A percentile compares a stretch with the other conserved stretches of the same genome.
Evolutionary conservation across 2,329 filamentous ascomycete species (phyloP).

Genomic region (Westerdykella aurantiaca): DNA sequence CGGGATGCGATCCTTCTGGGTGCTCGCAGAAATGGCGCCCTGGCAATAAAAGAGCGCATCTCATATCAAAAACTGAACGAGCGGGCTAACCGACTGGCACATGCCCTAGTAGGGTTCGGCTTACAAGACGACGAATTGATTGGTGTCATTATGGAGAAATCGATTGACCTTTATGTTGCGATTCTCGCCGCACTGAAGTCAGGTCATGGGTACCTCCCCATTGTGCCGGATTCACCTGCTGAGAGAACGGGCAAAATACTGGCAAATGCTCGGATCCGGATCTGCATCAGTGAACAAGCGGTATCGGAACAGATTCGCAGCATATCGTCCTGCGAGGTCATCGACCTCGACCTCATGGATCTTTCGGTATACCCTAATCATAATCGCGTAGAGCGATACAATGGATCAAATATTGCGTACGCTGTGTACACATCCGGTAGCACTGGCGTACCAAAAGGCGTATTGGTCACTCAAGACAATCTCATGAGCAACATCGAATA

Average conservation of each 20-base stretch:
- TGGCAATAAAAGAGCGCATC: slow-evolving; percentile 40
- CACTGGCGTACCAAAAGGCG: slow-evolving; percentile 73
- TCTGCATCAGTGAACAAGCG: slow-evolving; percentile 41
- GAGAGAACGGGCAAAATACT: slow-evolving; percentile 59
- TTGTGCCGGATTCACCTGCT: slow-evolving; percentile 64
- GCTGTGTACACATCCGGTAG: slow-evolving; percentile 80
- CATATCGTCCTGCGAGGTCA: slow-evolving; percentile 6
- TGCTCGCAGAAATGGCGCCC: slow-evolving; percentile 37
- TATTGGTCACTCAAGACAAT: slow-evolving; percentile 69
- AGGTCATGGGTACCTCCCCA: slow-evolving; percentile 73
- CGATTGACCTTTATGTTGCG: slow-evolving; percentile 61
- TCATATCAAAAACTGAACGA: slow-evolving; percentile 62
- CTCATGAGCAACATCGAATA: slow-evolving; percentile 69
- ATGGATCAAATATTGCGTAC: slow-evolving; percentile 59
- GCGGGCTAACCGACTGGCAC: slow-evolving; percentile 59
- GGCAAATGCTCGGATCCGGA: slow-evolving; percentile 49
- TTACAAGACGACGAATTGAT: slow-evolving; percentile 54
- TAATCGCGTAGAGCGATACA: slow-evolving; percentile 36
- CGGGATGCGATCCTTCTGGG: slow-evolving; percentile 61
- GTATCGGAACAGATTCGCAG: slow-evolving; percentile 7
- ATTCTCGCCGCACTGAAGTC: slow-evolving; percentile 70
- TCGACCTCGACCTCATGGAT: slow-evolving; percentile 30
- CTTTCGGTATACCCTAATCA: slow-evolving; percentile 25
- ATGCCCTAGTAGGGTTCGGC: slow-evolving; percentile 47
- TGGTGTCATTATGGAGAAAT: slow-evolving; percentile 75